Base-by-base conservation (phyloP, 352 stramenopile genomes). In the Blastocystis sp. region DNA sequence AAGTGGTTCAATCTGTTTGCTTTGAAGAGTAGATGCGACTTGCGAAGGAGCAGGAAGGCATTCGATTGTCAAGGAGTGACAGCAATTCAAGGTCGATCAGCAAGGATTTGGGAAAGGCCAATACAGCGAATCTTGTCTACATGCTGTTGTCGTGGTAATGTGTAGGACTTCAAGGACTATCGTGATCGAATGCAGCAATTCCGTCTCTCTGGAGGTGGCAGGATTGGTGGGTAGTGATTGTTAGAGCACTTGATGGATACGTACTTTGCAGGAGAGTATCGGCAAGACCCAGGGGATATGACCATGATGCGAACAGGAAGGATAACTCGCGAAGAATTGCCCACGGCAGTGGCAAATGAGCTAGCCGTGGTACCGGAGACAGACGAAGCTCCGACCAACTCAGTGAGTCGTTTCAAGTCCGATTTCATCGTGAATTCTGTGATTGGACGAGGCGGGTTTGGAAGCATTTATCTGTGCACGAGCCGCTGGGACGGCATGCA, bases 401-500 rank as follows among this genome's bases (percentile, higher is more conserved):
- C 67, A 9, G 24, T 45, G 26, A 60, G 67, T 24, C 67, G 67
- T 19, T 78, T 78, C 67, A 78, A 78, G 37, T n/a, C 26, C 24
- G 67, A 78, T 6, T 78, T 78, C 45, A 60, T 60, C 10, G 67
- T 55, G 33, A 78, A 61, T 10, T 26, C 16, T 19, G 67, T 33
- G 37, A 78, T 78, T 60, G 67, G 67, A 16, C 31, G n/a, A 3
- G 67, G 67, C 2, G 67, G 67, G 2, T 78, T 55, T 39, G 67
- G 67, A 61, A 33, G 3, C 16, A 78, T 78, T 0, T 59, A 31
- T 12, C 67, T 78, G 45, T 78, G 67, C 45, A 78, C 67, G 24
- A 33, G 60, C 37, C 67, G 33, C n/a, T 31, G 39, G 26, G 67
- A 78, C 60, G 67, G 67, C 12, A 78, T 78, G 67, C 35, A 78